Conservation (phyloP, 2,329 filamentous ascomycete species). For the Hypoxylon sp. region DNA sequence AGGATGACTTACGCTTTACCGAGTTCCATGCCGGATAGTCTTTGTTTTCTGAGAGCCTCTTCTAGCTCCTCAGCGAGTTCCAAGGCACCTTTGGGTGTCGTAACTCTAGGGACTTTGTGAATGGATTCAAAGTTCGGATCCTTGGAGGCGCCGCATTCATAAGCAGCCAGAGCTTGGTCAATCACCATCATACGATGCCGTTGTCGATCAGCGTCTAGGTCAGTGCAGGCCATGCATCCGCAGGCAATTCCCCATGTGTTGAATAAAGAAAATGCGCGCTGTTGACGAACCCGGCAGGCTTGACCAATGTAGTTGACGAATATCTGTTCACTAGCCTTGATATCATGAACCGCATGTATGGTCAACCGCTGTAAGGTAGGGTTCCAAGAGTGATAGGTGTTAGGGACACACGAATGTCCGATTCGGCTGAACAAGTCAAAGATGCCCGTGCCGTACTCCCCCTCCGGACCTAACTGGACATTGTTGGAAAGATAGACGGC, state of each 20-base stretch:
- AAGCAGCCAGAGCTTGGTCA: slow-evolving; percentile 32
- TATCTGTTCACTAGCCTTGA: slow-evolving; percentile 39
- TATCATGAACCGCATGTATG: slow-evolving; percentile 37
- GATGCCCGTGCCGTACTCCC: slow-evolving; percentile 30
- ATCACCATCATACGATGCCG: slow-evolving; percentile 25
- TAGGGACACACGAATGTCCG: slow-evolving; percentile 40
- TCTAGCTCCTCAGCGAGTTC: slow-evolving; percentile 23
- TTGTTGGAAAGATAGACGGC: slow-evolving; percentile 26
- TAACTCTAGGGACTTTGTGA: slow-evolving; percentile 13
- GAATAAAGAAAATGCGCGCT: slow-evolving; percentile 17
- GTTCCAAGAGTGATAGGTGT: slow-evolving; percentile 38
- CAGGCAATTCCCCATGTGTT: slow-evolving; percentile 30
- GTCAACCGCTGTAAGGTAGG: slow-evolving; percentile 33
- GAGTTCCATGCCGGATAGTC: slow-evolving; percentile 23
- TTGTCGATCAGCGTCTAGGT: slow-evolving; percentile 17
- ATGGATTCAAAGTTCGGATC: slow-evolving; percentile 3
- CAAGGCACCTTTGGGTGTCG: slow-evolving; percentile 13
- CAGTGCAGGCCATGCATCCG: slow-evolving; percentile 29
- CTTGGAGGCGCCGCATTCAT: slow-evolving; percentile 15
- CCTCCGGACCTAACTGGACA: slow-evolving; percentile 23
- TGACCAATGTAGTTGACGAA: slow-evolving; percentile 35
- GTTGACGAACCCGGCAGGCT: slow-evolving; percentile 24
- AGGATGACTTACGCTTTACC: slow-evolving; percentile 22
- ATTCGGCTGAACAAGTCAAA: slow-evolving; percentile 38
- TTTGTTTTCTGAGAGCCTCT: slow-evolving; percentile 20